phyloP scores from a whole-genome alignment of 768 basidiomycete species.

The Aureoboletus auriporus region DNA sequence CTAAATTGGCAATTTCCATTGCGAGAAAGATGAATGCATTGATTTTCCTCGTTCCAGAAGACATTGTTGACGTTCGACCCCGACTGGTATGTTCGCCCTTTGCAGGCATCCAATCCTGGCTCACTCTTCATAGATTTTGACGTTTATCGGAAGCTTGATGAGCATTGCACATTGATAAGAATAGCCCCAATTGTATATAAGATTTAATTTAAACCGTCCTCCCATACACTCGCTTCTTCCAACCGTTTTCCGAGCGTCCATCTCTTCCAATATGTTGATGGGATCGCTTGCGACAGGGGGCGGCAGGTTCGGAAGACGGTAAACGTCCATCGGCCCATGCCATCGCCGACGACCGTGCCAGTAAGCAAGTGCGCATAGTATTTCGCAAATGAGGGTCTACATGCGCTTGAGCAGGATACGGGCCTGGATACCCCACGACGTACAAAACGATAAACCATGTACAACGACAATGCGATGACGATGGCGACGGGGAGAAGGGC shows the following conservation, averaged over 20 bases:
- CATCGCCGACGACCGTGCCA: constrained; percentile 72
- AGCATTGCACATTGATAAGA: constrained; percentile 42
- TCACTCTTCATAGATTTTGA: constrained; percentile 59
- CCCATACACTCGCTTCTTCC: constrained; percentile 25
- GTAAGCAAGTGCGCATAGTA: constrained; percentile 89
- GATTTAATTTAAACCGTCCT: not conserved
- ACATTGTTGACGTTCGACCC: constrained; percentile 91
- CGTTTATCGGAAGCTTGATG: constrained; percentile 94
- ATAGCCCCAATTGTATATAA: too few species aligned
- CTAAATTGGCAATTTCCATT: constrained; percentile 96
- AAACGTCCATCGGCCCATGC: constrained; percentile 67
- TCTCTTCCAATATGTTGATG: constrained; percentile 25
- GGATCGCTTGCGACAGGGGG: constrained; percentile 17
- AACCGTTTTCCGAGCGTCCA: constrained; percentile 20
- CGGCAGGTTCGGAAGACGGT: too few species aligned
- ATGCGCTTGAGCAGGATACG: too few species aligned
- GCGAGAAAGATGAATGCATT: constrained; percentile 96
- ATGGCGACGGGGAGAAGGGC: too few species aligned
- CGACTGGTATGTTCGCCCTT: constrained; percentile 60
- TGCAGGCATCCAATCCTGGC: not conserved
- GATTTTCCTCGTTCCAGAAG: constrained; percentile 96
- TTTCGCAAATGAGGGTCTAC: constrained; percentile 77
- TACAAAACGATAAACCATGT: too few species aligned
- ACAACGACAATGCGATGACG: too few species aligned
- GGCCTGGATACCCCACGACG: too few species aligned